Base-by-base conservation (phyloP, 805 yeast species). In the Candida morakotiae region DNA sequence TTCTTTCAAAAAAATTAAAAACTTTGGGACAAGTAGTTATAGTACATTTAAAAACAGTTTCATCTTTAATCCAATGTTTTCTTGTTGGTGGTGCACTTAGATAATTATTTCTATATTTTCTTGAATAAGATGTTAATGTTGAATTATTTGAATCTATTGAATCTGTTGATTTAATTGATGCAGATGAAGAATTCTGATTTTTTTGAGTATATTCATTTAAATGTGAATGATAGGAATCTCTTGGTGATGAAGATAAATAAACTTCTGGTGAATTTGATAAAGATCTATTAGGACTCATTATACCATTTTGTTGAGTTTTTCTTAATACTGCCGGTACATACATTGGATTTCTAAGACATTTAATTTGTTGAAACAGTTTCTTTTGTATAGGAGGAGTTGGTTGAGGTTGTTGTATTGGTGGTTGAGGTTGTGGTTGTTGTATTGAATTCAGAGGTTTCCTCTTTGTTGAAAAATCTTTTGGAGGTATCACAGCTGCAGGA, bases 301-400 rank as follows among this genome's bases (percentile, higher is more conserved):
- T n/a, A 11, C 35, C 39, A 18, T 34, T 34, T 19, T 38, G 38
- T 13, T 35, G 35, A 40, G 69, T 47, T 86, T 47, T 73, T 19
- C 73, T 50, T 36, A 89, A 67, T 9, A 89, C 98, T 0, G 96
- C 96, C 0, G 98, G 98, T 0, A 84, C 71, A 52, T 87, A 89
- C 66, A 89, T 66, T 8, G 97, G 96, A 51, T 86, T 83, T 56
- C 87, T 77, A 45, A 87, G 89, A 32, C 82, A 83, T 40, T 79
- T 78, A 43, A 88, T 78, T 51, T 87, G 94, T 54, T 80, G 83
- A 16, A 82, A 56, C 41, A 65, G 65, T 32, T 58, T 51, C 37
- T 41, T 13, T 34, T 3, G 16, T 27, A 10, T 31, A 28, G 28
- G 17, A 9, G 16, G 41, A 14, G 33, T 40, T n/a, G 18, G 34